These are phyloP conservation scores for Sphagnum fallax DNA, from an alignment of 228 moss, liverwort and hornwort species.

Conservation along the genomic window DNA sequence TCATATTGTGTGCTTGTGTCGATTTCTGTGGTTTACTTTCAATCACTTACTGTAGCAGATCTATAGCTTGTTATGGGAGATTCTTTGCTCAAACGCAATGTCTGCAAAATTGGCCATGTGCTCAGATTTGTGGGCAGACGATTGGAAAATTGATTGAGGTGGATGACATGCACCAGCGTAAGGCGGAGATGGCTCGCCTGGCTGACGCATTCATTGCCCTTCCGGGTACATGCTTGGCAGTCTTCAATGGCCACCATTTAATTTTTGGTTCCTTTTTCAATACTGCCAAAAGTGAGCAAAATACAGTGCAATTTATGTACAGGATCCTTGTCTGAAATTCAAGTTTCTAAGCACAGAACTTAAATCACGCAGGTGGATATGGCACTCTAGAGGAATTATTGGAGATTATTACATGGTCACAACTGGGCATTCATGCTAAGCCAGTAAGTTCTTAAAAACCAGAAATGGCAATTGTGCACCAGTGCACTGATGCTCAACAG, in stretches of 20 bases:
- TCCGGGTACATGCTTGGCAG: conserved; percentile 21
- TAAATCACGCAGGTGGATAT: conserved; percentile 35
- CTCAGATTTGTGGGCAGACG: conserved; percentile 30
- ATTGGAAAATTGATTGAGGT: conserved; percentile 44
- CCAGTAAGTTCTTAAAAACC: conserved; percentile 17
- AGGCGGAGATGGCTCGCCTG: conserved; percentile 65
- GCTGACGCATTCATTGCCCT: conserved; percentile 59
- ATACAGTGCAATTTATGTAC: background rate
- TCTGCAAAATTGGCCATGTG: background rate
- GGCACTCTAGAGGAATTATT: conserved; percentile 60
- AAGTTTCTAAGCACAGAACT: background rate
- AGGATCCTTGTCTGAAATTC: too few relatives aligned
- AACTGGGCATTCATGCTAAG: conserved; percentile 62
- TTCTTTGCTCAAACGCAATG: background rate
- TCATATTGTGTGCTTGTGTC: background rate
- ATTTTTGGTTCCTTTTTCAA: background rate
- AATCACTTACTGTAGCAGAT: background rate
- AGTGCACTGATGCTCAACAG: background rate
- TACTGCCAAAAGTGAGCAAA: background rate
- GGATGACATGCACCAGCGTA: conserved; percentile 52
- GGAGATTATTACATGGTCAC: conserved; percentile 66
- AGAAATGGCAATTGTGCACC: background rate
- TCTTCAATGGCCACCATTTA: background rate
- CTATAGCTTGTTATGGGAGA: background rate
- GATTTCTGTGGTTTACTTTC: background rate